Evolutionary conservation across 352 stramenopile species (phyloP), one percentile per base, ranked within the genome.

Genomic region (Phytophthora fragariae): DNA sequence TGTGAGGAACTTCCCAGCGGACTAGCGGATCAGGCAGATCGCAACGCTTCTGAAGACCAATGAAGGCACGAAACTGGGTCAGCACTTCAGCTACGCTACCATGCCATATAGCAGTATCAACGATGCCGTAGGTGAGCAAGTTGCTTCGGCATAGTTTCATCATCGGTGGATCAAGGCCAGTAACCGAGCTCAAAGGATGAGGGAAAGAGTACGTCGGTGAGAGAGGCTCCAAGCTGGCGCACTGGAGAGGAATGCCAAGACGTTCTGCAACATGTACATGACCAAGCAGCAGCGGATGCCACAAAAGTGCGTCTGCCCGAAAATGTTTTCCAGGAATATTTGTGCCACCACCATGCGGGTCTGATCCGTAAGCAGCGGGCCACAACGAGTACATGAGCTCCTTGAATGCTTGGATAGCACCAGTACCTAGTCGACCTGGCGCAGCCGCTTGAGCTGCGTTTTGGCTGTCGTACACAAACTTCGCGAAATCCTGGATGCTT

Each of bases 241-340:
- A 82, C 17, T 87, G 80, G 5, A 87, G 56, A 2, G 77, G 80
- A 46, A 85, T 73, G 4, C 80, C 80, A 10, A 87, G 80, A 1
- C 80, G 75, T 58, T 85, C 72, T 2, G 75, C 77, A 6, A 87
- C 74, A 21, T 80, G 57, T 12, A 72, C 67, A 21, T 85, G 77
- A 14, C 79, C 77, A 57, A 87, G 53, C 19, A 83, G 46, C 17
- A 68, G 65, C 17, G 80, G 77, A 24, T 87, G 75, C 17, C 61
- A 76, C 4, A 87, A 47, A 11, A 87, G 68, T 11, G 65, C 47
- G 46, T 87, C 72, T 3, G 80, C 75, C 19, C 80, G 80, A 52
- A 85, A 87, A 9, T 70, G 57, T 3, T 31, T 46, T 3, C 76
- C 75, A 21, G 69, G 71, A 11, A 49, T 52, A 49, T 70, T 63